Evolutionary conservation across 192 early-diverging fungal genomes (phyloP).

Genomic region (Coemansia umbellata): DNA sequence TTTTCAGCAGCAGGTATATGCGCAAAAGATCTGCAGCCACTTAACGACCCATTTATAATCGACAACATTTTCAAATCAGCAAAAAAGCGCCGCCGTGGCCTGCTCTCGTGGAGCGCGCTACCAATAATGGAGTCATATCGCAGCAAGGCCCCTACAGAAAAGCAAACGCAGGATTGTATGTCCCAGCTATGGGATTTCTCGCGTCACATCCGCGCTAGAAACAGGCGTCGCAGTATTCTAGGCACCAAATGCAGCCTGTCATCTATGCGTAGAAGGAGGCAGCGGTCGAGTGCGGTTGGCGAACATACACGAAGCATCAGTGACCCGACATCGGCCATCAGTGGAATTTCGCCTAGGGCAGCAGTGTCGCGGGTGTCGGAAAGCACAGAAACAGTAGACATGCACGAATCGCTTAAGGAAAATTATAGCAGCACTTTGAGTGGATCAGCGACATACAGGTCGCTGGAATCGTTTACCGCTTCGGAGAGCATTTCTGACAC

Average conservation of each 20-base stretch:
- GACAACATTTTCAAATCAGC: slow-evolving; percentile 52
- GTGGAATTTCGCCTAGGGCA: neutral
- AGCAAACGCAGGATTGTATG: neutral
- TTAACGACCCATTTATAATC: slow-evolving; percentile 42
- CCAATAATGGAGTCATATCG: slow-evolving; percentile 1
- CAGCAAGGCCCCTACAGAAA: neutral
- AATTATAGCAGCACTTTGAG: neutral
- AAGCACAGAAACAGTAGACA: neutral
- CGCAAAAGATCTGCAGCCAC: slow-evolving; percentile 33
- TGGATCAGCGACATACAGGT: neutral
- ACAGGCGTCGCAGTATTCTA: slow-evolving; percentile 39
- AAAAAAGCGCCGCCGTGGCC: slow-evolving; percentile 36
- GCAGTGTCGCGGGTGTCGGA: slow-evolving; percentile 5
- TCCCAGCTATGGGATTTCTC: slow-evolving; percentile 26
- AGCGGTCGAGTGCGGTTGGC: neutral
- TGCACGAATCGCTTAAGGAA: neutral
- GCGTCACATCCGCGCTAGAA: slow-evolving; percentile 29
- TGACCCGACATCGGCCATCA: slow-evolving; percentile 34
- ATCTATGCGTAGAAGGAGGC: slow-evolving; percentile 30
- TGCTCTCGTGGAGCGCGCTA: slow-evolving; percentile 44
- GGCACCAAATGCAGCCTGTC: slow-evolving; percentile 34
- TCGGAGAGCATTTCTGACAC: neutral
- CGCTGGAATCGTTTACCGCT: neutral
- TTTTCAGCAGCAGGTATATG: slow-evolving; percentile 25
- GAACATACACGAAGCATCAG: slow-evolving; percentile 37